Evolutionary conservation across 2,329 filamentous ascomycete genomes (phyloP).

Genomic region (Elsinoe ampelina): DNA sequence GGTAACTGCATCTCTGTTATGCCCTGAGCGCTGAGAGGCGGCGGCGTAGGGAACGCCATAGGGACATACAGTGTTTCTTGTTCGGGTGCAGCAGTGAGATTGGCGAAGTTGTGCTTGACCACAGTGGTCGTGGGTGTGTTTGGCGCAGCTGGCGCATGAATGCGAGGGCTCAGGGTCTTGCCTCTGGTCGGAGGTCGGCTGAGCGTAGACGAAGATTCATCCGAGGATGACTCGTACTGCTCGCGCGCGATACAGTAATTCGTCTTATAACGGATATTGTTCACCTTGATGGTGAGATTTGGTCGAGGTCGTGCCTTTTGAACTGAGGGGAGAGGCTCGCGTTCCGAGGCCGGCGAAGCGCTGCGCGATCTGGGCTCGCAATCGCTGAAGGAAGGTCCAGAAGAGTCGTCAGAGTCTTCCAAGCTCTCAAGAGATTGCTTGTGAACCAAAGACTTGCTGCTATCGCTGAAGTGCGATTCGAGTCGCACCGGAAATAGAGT

Average conservation of each 20-base stretch:
- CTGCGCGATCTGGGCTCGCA: conserved; percentile 1
- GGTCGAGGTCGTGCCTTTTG: conserved; percentile 1
- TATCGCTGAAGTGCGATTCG: neutral
- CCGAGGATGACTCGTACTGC: neutral
- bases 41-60: neutral
- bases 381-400: conserved; percentile 3
- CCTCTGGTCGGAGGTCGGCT: neutral
- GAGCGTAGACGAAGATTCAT: neutral
- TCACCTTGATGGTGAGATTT: conserved; percentile 6
- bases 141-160: neutral
- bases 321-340: neutral
- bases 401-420: neutral
- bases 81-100: neutral
- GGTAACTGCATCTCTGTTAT: neutral
- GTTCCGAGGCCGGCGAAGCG: neutral
- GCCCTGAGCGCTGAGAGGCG: neutral
- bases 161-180: neutral
- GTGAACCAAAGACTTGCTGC: neutral
- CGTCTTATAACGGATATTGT: conserved; percentile 2
- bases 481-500: neutral
- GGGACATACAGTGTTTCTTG: neutral
- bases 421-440: conserved; percentile 6
- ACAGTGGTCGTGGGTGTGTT: neutral
- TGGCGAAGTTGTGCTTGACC: neutral
- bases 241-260: conserved; percentile 5